These are phyloP conservation scores for Leccinellum albellum DNA, from an alignment of 768 basidiomycete species.

Conservation along the genomic window DNA sequence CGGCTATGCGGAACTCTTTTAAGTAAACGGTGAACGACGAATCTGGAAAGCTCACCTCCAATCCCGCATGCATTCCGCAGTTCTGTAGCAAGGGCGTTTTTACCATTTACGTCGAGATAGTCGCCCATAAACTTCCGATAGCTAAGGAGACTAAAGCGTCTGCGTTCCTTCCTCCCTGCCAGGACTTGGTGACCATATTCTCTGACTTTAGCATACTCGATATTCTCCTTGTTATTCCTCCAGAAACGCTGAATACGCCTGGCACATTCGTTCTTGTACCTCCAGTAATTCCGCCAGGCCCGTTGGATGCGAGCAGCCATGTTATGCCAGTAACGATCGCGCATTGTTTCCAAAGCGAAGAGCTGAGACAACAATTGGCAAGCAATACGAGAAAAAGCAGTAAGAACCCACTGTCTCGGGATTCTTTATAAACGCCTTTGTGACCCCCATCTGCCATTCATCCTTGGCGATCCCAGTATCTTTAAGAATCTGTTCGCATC, in stretches of 20 bases:
- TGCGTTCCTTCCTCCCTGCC: constrained; percentile 86
- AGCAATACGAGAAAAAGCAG: background rate
- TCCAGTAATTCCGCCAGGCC: constrained; percentile 92
- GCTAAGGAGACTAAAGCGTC: constrained; percentile 89
- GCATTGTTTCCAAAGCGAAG: constrained; percentile 97
- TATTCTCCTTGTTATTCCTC: constrained; percentile 94
- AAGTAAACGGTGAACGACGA: background rate
- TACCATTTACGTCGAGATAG: constrained; percentile 87
- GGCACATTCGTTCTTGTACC: constrained; percentile 94
- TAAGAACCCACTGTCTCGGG: constrained; percentile 78
- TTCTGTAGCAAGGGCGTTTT: constrained; percentile 72
- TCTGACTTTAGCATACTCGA: constrained; percentile 86
- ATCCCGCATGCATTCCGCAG: constrained; percentile 69
- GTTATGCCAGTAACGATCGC: constrained; percentile 99
- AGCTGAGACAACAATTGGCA: constrained; percentile 48
- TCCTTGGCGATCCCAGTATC: constrained; percentile 95
- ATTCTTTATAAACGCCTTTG: constrained; percentile 99
- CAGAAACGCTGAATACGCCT: constrained; percentile 95
- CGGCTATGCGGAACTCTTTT: constrained; percentile 41
- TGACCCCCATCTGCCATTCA: constrained; percentile 99
- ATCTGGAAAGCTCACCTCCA: constrained; percentile 49
- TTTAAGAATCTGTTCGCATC: constrained; percentile 87
- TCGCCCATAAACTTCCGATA: constrained; percentile 95
- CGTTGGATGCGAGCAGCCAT: constrained; percentile 98
- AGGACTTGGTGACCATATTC: constrained; percentile 94